phyloP scores from a whole-genome alignment of 2,329 filamentous ascomycete genomes.

The Diaporthe nobilis region DNA sequence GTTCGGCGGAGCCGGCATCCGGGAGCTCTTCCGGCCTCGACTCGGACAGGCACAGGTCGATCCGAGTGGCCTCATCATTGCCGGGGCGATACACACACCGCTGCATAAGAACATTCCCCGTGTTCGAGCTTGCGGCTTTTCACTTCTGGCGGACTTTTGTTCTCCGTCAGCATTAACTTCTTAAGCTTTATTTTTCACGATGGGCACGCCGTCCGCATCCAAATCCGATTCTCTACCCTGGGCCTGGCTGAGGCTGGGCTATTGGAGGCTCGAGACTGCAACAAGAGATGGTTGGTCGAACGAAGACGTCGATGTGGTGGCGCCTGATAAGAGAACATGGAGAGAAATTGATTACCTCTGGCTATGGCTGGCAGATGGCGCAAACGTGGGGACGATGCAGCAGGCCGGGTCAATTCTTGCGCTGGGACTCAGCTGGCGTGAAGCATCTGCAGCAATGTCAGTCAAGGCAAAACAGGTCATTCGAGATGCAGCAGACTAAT shows the following conservation, averaged over 20 bases:
- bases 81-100: background rate
- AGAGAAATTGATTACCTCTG: constrained; percentile 44
- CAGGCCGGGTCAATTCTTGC: constrained; percentile 45
- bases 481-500: background rate
- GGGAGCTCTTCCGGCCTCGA: background rate
- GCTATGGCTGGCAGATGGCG: constrained; percentile 45
- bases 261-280: constrained; percentile 42
- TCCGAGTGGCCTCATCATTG: background rate
- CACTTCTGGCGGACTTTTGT: background rate
- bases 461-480: constrained; percentile 1
- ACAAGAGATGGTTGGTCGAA: constrained; percentile 42
- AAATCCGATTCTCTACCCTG: background rate
- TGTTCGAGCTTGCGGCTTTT: background rate
- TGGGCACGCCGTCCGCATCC: background rate
- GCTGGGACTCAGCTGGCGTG: constrained; percentile 46
- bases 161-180: background rate
- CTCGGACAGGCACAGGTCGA: background rate
- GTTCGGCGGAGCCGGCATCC: constrained; percentile 1
- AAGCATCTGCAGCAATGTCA: constrained; percentile 45
- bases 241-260: constrained; percentile 36
- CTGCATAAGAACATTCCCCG: background rate
- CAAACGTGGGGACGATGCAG: constrained; percentile 47
- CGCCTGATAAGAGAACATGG: constrained; percentile 41
- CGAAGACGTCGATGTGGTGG: constrained; percentile 43
- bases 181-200: background rate